These are phyloP conservation scores for Arabidopsis arenosa DNA, from an alignment of 345 rosid species.

Conservation along the genomic window DNA sequence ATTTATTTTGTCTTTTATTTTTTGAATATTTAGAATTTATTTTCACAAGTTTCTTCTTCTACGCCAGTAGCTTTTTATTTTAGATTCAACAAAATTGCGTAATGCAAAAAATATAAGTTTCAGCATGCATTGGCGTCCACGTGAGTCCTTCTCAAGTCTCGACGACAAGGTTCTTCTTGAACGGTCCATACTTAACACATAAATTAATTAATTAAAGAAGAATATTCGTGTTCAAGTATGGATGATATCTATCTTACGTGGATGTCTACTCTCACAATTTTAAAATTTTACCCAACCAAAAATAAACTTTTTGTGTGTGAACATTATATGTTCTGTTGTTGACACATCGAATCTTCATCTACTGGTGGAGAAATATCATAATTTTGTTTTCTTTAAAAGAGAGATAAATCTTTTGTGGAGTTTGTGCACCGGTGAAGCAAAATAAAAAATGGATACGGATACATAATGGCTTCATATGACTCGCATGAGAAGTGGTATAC, in stretches of 20 bases:
- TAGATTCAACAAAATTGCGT: constrained; percentile 26
- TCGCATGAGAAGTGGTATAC: constrained; percentile 10
- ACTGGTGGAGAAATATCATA: constrained; percentile 13
- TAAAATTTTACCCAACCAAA: constrained; percentile 15
- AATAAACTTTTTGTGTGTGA: constrained; percentile 24
- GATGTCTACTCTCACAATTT: constrained; percentile 9
- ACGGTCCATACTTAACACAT: constrained; percentile 25
- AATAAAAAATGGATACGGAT: background rate
- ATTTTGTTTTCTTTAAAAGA: background rate
- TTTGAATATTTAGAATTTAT: constrained; percentile 3
- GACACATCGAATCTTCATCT: constrained; percentile 25
- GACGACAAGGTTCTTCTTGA: constrained; percentile 33
- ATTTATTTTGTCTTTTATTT: background rate
- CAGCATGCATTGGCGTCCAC: constrained; percentile 45
- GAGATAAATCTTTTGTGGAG: constrained; percentile 6
- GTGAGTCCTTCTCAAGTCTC: constrained; percentile 43
- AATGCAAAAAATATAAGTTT: constrained; percentile 25
- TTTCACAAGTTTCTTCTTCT: constrained; percentile 26
- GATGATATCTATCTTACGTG: constrained; percentile 24
- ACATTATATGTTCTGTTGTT: constrained; percentile 25
- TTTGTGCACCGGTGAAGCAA: constrained; percentile 6
- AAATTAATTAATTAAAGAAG: background rate
- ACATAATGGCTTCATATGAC: background rate
- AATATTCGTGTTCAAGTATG: constrained; percentile 24
- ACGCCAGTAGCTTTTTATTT: constrained; percentile 31